These are phyloP conservation scores for Ogataea henricii DNA, from an alignment of 805 yeast genomes.

Conservation along the genomic window DNA sequence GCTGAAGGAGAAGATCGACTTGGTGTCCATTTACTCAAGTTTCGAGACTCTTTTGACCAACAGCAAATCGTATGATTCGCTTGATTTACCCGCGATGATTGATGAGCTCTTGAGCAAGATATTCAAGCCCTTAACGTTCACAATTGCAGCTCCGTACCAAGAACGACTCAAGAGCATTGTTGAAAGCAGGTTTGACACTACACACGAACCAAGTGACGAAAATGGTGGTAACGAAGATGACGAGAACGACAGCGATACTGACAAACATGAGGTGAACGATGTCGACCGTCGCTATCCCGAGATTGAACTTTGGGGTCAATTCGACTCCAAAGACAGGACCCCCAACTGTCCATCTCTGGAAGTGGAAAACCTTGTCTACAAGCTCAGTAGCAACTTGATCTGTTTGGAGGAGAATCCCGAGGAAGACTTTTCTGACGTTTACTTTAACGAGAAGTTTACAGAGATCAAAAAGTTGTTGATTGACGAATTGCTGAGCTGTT, in stretches of 20 bases:
- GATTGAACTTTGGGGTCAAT: constrained; percentile 22
- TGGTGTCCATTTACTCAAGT: constrained; percentile 16
- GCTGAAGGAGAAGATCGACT: constrained; percentile 25
- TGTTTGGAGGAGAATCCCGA: constrained; percentile 14
- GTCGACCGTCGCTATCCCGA: constrained; percentile 21
- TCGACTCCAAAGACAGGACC: constrained; percentile 6
- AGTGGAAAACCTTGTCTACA: constrained; percentile 23
- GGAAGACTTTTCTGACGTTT: constrained; percentile 34
- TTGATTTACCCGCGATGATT: constrained; percentile 17
- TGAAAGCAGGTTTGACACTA: constrained; percentile 11
- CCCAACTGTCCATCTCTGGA: constrained; percentile 30
- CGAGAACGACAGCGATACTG: neutral
- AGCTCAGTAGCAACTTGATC: constrained; percentile 19
- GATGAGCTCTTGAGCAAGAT: constrained; percentile 18
- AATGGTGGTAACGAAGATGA: neutral
- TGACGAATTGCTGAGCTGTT: constrained; percentile 14
- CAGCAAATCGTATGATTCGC: constrained; percentile 6
- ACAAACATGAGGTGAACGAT: neutral
- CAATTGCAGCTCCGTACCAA: constrained; percentile 12
- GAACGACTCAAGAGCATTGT: constrained; percentile 13
- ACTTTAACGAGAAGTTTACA: constrained; percentile 21
- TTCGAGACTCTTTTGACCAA: constrained; percentile 12
- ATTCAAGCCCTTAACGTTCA: constrained; percentile 14
- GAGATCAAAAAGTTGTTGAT: constrained; percentile 16
- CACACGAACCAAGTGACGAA: neutral